Conservation (phyloP, 2,329 filamentous ascomycete genomes). For the Colletotrichum sp. region DNA sequence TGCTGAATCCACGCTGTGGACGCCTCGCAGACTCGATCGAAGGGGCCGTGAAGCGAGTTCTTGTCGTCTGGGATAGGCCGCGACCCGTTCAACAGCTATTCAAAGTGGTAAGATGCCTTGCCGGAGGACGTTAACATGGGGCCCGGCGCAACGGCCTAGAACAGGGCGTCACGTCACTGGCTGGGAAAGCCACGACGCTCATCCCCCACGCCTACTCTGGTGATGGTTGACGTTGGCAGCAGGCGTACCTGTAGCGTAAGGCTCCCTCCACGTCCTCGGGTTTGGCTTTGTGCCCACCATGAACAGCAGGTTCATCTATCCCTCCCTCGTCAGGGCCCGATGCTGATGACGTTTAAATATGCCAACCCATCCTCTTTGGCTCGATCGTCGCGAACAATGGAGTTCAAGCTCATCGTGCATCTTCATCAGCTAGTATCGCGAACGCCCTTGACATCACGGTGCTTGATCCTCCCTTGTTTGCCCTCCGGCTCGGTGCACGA, state of each 20-base stretch:
- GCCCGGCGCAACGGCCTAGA: not conserved
- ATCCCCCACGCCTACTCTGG: not conserved
- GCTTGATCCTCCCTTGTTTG: not conserved
- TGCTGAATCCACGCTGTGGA: not conserved
- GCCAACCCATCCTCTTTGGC: not conserved
- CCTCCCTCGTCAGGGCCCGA: not conserved
- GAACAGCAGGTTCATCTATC: not conserved
- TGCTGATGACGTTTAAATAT: not conserved
- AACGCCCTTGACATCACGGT: not conserved
- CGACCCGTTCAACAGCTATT: not conserved
- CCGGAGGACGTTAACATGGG: not conserved
- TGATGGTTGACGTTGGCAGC: not conserved
- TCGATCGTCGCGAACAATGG: not conserved
- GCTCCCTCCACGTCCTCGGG: not conserved
- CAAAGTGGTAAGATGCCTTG: not conserved
- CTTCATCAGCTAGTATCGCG: not conserved
- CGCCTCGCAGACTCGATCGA: not conserved
- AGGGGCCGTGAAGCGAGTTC: not conserved
- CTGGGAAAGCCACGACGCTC: not conserved
- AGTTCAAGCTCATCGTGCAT: not conserved
- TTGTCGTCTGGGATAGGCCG: not conserved
- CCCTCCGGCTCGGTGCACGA: not conserved
- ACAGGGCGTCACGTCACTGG: constrained; percentile 7
- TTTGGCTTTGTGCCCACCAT: not conserved
- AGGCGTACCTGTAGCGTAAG: not conserved